Evolutionary conservation across 148 eudicot genomes (phyloP).

Genomic region (Tetragonia tetragonoides): DNA sequence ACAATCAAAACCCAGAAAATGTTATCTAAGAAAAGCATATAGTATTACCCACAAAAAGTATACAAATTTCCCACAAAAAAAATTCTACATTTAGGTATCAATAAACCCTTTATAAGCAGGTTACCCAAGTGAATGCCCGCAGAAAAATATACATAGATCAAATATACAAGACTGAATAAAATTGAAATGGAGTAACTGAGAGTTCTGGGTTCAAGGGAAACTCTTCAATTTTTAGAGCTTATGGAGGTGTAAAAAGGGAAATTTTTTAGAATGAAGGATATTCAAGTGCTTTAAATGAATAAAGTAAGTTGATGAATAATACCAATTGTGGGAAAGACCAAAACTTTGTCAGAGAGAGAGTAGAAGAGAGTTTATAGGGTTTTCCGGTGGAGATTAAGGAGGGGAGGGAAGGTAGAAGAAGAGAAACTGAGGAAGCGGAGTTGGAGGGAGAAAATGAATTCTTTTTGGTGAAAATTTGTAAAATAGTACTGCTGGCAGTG

Average conservation of each 20-base stretch:
- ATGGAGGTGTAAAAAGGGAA: not conserved
- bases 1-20: constrained; percentile 16
- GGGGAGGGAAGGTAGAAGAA: not conserved
- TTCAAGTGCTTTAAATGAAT: not conserved
- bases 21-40: constrained; percentile 15
- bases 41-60: constrained; percentile 12
- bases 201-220: not conserved
- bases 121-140: not conserved
- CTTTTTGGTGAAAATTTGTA: not conserved
- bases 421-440: not conserved
- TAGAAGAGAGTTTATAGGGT: constrained; percentile 8
- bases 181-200: not conserved
- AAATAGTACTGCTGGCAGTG: no score
- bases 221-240: not conserved
- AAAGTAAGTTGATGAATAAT: not conserved
- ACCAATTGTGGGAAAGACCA: not conserved
- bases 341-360: not conserved
- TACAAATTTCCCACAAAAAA: not conserved
- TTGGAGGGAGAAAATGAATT: constrained; percentile 26
- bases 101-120: not conserved
- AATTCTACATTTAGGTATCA: not conserved
- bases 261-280: not conserved
- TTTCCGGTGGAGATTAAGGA: not conserved
- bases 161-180: not conserved
- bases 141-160: not conserved